Conservation (phyloP, 345 rosid species). For the Rhodamnia argentea region DNA sequence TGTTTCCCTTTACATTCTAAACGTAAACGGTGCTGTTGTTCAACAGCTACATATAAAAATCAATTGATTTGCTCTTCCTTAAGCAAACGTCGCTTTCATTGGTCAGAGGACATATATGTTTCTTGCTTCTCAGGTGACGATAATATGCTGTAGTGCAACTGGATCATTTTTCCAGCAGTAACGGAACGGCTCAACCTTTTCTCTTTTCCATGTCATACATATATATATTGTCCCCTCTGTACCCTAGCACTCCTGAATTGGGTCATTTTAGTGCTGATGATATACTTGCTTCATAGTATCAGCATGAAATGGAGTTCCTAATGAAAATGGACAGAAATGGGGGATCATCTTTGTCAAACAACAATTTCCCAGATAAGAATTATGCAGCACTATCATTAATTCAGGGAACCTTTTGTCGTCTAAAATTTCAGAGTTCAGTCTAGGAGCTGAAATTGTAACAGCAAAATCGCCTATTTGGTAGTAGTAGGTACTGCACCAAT, state of each 20-base stretch:
- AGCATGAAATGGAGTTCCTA: not conserved
- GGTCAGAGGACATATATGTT: too few relatives aligned
- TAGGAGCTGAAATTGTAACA: not conserved
- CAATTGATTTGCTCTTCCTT: too few relatives aligned
- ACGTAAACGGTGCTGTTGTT: too few relatives aligned
- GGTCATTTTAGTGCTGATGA: not conserved
- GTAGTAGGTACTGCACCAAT: not conserved
- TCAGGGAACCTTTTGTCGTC: not conserved
- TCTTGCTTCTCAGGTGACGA: not conserved
- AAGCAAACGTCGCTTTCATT: too few relatives aligned
- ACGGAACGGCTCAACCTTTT: not conserved
- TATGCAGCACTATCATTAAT: not conserved
- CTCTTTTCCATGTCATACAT: not conserved
- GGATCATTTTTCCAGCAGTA: not conserved
- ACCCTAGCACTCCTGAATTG: not conserved
- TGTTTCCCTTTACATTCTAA: too few relatives aligned
- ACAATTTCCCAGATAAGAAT: too few relatives aligned
- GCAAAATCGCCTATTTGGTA: not conserved
- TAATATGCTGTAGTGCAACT: accelerated
- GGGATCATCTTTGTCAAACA: too few relatives aligned
- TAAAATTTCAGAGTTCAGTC: not conserved
- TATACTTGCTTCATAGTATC: not conserved
- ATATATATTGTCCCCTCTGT: not conserved
- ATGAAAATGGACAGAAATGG: too few relatives aligned
- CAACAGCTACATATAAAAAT: too few relatives aligned